phyloP scores from a whole-genome alignment of 176 grass and related monocot genomes.

The Oryza australiensis region DNA sequence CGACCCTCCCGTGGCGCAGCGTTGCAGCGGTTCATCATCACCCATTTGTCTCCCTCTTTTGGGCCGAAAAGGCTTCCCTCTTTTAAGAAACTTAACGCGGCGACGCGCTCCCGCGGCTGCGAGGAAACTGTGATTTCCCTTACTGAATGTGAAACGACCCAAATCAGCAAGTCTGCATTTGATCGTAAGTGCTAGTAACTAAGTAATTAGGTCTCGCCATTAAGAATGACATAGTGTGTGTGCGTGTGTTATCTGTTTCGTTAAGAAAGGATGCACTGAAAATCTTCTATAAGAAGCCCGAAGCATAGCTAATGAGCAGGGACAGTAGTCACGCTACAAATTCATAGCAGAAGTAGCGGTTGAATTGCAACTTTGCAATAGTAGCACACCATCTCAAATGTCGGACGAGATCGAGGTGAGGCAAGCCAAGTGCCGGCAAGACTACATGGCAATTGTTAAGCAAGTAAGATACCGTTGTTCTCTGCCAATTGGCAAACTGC shows the following conservation, averaged over 20 bases:
- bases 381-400: background rate
- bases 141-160: background rate
- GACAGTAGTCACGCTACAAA: background rate
- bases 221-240: background rate
- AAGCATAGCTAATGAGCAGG: background rate
- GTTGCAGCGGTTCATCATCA: too few species aligned
- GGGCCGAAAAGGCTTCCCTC: background rate
- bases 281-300: background rate
- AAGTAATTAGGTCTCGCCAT: background rate
- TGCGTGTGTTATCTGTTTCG: background rate
- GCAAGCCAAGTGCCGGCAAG: background rate
- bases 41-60: background rate
- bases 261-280: background rate
- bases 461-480: background rate
- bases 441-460: background rate
- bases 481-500: background rate
- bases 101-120: too few species aligned
- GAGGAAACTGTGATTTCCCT: too few species aligned
- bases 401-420: background rate
- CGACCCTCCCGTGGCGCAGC: too few species aligned
- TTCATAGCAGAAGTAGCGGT: background rate
- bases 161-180: background rate
- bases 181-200: background rate
- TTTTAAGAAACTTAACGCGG: background rate
- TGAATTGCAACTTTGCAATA: background rate